Evolutionary conservation across 176 grass and related monocot genomes (phyloP).

Genomic region (Thinopyrum elongatum): DNA sequence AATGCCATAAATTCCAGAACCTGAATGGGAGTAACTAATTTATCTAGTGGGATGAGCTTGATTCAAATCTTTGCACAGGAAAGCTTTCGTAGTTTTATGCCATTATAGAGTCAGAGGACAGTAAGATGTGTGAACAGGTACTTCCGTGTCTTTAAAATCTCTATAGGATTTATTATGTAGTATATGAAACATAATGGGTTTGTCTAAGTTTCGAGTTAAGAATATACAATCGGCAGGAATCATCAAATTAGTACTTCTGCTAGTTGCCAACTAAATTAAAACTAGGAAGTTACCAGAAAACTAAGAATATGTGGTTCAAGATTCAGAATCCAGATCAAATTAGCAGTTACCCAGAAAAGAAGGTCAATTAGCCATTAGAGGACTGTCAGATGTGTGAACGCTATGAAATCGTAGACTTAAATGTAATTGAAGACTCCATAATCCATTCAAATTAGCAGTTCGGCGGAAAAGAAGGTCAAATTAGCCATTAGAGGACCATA

Average conservation of each 20-base stretch:
- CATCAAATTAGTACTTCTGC: not conserved
- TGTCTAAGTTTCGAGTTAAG: too few species aligned
- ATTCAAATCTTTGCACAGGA: not conserved
- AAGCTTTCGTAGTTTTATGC: not conserved
- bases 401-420: too few species aligned
- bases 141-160: not conserved
- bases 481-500: too few species aligned
- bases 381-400: too few species aligned
- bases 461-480: not conserved
- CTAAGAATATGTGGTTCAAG: not conserved
- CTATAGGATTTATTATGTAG: too few species aligned
- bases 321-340: not conserved
- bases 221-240: not conserved
- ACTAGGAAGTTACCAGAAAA: too few species aligned
- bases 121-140: not conserved
- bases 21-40: not conserved
- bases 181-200: not conserved
- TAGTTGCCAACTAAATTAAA: not conserved
- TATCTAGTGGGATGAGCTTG: not conserved
- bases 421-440: too few species aligned
- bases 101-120: not conserved
- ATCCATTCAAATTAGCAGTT: not conserved
- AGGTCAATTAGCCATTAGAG: not conserved
- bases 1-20: not conserved
- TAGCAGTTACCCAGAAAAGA: too few species aligned